Base-by-base conservation (phyloP, 495 filamentous ascomycete genomes). In the Trichoderma gamsii region DNA sequence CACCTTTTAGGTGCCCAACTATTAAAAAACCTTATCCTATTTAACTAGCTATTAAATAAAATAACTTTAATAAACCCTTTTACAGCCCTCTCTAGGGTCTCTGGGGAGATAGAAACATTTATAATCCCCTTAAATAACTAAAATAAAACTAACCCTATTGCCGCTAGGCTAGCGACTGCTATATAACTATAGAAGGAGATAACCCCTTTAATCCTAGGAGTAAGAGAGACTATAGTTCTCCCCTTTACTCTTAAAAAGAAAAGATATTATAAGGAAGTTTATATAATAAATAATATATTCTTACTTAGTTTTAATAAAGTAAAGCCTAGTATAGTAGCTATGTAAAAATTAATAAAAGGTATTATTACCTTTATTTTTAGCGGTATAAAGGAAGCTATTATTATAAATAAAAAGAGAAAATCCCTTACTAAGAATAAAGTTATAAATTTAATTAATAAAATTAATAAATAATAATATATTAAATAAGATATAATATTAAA, bases 31-130 rank as follows among this genome's bases (percentile, higher is more conserved):
- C 44, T 49, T 7, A 49, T 12, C 18, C 44, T 49, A 49, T 49
- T 49, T 49, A 49, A 49, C 44, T 49, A 49, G 44, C 44, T 49
- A 49, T 49, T 49, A 49, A 7, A 49, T 49, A 49, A 49, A 49
- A 49, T 49, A 49, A 13, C n/a, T 16, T 49, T 49, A 16, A 13
- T 12, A 2, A 2, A 2, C 13, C 1, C n/a, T 16, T 49, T 49
- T 49, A 49, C 6, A 49, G 13, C 13, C 44, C 44, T 49, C 1
- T 49, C 6, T 49, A 49, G 18, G 12, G 4, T 1, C 44, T 16
- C 6, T 49, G 0, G 13, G 6, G 12, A 49, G 12, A 49, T 49
- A 49, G 13, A 49, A 49, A 49, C 18, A 49, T 49, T n/a, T 49
- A 15, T 49, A 16, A 49, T 11, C n/a, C 44, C 13, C 0, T n/a